Base-by-base conservation (phyloP, 129 eudicot genomes). In the Helichrysum umbraculigerum region DNA sequence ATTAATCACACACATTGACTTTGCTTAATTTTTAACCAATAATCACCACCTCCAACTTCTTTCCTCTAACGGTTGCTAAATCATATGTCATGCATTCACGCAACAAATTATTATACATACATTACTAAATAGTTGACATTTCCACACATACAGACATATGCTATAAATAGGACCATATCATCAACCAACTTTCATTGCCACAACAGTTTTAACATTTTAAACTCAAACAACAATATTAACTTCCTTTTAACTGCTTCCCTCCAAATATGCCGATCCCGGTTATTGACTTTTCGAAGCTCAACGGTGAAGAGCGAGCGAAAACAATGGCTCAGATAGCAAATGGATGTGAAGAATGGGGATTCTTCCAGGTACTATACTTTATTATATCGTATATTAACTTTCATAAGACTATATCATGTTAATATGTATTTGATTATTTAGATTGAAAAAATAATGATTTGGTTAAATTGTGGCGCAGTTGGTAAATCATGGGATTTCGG, bases 281-380 rank as follows among this genome's bases (percentile, higher is more conserved):
- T 16, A 92, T 89, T 44, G 97, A 92, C 82, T 87, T 92, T 84
- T 92, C 97, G 3, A 89, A 84, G 84, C 92, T 92, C 71, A 58
- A 81, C 34, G 97, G 97, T 5, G 84, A 76, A 20, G 87, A 87
- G 20, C 86, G 96, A 64, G 89, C 86, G 56, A 77, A 80, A 34
- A 84, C 89, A 12, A 74, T 92, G 89, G 87, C 96, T 68, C 76
- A 79, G 84, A 85, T 91, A 52, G 92, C 88, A 28, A 82, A 62
- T 41, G 88, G 96, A 57, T 91, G 96, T 29, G 86, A 88, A 78
- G 89, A 91, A 80, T 91, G 97, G 97, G 97, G 97, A n/a, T 91
- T 91, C 78, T 91, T 91, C 67, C 92, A 91, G 96, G 96, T 91
- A 83, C 20, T 35, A 56, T 21, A 16, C 21, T 5, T 5, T 65